Base-by-base conservation (phyloP, 495 filamentous ascomycete species). In the Hyaloscypha variabilis region DNA sequence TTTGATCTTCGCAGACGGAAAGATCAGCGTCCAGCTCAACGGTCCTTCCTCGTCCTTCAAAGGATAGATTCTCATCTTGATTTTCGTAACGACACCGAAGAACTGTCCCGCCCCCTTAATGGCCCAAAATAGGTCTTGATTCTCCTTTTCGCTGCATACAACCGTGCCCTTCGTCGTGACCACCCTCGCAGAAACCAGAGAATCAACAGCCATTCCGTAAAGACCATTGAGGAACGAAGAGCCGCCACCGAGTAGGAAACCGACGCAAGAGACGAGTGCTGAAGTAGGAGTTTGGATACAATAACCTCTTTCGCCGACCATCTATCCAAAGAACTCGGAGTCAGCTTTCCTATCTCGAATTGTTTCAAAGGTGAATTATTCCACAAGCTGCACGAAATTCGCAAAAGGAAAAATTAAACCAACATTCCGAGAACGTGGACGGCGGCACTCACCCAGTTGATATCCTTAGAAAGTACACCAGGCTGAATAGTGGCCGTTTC, bases 241-340 rank as follows among this genome's bases (percentile, higher is more conserved):
- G 1, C 86, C 85, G 0, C 85, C 85, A 8, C 85, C 85, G 1
- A 88, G 73, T 0, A 82, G 85, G 30, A 86, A 69, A 6, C 85
- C 85, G 1, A 84, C 83, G 25, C 87, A 78, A 23, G 85, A 85
- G n/a, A 82, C 85, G 3, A 85, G 79, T 66, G 83, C 83, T n/a
- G 87, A 85, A 6, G 79, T 59, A 13, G 53, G 50, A 34, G 55
- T 65, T 65, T 57, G 64, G 42, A 67, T 65, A 55, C 63, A 64
- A 23, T 67, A 66, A 8, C 69, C 66, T 36, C 57, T 57, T 4
- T 72, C 68, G n/a, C n/a, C n/a, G n/a, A n/a, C n/a, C n/a, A n/a
- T n/a, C n/a, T n/a, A n/a, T n/a, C n/a, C n/a, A n/a, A n/a, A n/a
- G n/a, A n/a, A n/a, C n/a, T n/a, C n/a, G n/a, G n/a, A n/a, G n/a